A percentile compares a stretch with the other conserved stretches of the same genome.
Conservation (phyloP, 495 filamentous ascomycete genomes). For the Trichoderma reesei region DNA sequence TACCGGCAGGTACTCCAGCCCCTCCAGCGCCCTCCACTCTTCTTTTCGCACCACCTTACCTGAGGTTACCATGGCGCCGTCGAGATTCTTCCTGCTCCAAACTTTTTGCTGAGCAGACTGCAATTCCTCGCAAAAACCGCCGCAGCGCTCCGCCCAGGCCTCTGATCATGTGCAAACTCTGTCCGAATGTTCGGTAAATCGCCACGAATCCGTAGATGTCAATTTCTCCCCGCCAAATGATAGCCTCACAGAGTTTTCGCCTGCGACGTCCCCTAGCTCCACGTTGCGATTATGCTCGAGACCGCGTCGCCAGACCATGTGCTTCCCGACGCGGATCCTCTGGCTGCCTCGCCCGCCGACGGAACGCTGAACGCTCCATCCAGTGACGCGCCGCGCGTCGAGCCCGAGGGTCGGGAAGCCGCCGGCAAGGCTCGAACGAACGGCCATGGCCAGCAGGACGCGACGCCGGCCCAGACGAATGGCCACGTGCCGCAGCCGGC, state of each 20-base stretch:
- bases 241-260: conserved; percentile 58
- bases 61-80: conserved; percentile 8
- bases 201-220: conserved; percentile 54
- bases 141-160: conserved; percentile 28
- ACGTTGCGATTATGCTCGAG: conserved; percentile 15
- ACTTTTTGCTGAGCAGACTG: conserved; percentile 34
- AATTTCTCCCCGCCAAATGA: conserved; percentile 50
- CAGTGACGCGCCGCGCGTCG: conserved; percentile 9
- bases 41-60: background rate
- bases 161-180: conserved; percentile 55
- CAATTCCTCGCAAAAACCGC: conserved; percentile 30
- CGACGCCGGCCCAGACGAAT: conserved; percentile 3
- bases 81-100: conserved; percentile 31
- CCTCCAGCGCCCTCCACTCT: conserved; percentile 3
- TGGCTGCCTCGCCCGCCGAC: conserved; percentile 17
- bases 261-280: conserved; percentile 26
- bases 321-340: conserved; percentile 26
- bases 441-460: conserved; percentile 12
- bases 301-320: conserved; percentile 23
- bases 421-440: conserved; percentile 13
- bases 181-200: conserved; percentile 38
- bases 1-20: background rate
- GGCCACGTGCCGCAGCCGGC: conserved; percentile 6
- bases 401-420: background rate
- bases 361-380: conserved; percentile 13